Evolutionary conservation across 2,329 filamentous ascomycete genomes (phyloP), one percentile per base, ranked within the genome.

Genomic region (Colletotrichum liriopes): DNA sequence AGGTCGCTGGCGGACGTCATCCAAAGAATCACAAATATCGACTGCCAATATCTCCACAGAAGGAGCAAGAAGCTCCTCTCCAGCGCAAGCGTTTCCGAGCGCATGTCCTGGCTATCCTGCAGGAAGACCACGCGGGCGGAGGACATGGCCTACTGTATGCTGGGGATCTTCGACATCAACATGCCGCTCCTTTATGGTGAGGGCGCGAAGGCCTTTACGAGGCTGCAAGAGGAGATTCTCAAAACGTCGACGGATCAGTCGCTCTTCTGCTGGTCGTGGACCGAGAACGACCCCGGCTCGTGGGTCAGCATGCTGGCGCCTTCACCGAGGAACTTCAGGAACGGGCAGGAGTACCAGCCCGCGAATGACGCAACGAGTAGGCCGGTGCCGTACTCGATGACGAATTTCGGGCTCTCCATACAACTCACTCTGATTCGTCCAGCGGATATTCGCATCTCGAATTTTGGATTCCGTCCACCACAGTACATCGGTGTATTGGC

Each of bases 101-200:
- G 76, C 61, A 81, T 80, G 79, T 78, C 76, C 5, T 80, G 78
- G 79, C 75, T 77, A 14, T 73, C 78, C 3, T 64, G 67, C 3
- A 70, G 79, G 23, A 43, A 71, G 62, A 79, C 76, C 2, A 77
- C 73, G 1, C 69, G 75, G 3, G 8, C 49, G 45, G 75, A 79
- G 63, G 78, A 81, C 65, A 61, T 75, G 29, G 78, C 78, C 1
- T 80, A 80, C 54, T 77, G 76, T 43, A 71, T 80, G 54, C 62
- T 80, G 12, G 79, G 79, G 1, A 65, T 81, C 20, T 79, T 81
- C 51, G 72, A 74, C 43, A 74, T 80, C 45, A 78, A 75, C 35
- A 80, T 81, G 77, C 73, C 77, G 5, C 65, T 77, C 12, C 73
- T 77, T 1, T 80, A 80, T 51, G 77, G 79, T 18, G 79, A 80